Conservation (phyloP, 2,329 filamentous ascomycete species). For the Sphaerulina vaccinii region DNA sequence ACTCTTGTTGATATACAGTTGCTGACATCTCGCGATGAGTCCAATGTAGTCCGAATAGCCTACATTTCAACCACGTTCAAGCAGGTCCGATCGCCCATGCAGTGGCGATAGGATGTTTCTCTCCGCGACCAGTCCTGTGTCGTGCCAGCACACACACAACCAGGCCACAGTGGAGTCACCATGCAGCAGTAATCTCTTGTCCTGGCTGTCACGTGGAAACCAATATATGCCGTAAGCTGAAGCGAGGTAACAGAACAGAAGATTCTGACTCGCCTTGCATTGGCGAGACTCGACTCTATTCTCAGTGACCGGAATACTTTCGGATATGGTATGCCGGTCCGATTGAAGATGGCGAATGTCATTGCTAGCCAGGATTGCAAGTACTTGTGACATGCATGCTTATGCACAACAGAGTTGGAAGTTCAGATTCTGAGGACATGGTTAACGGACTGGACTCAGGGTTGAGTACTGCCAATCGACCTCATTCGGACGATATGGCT, state of each 20-base stretch:
- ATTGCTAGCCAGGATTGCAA: neutral
- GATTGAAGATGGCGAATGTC: neutral
- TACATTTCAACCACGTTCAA: slow-evolving; percentile 5
- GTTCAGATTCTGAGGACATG: neutral
- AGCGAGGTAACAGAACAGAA: too few species aligned
- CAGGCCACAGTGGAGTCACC: neutral
- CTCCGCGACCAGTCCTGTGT: neutral
- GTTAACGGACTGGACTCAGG: neutral
- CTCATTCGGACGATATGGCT: neutral
- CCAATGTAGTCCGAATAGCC: too few species aligned
- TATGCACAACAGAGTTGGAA: neutral
- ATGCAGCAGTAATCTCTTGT: slow-evolving; percentile 6
- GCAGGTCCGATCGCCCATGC: slow-evolving; percentile 4
- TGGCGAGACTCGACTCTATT: neutral
- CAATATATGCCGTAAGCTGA: too few species aligned
- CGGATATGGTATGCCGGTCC: neutral
- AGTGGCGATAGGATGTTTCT: neutral
- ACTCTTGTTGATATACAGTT: too few species aligned
- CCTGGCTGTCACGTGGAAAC: slow-evolving; percentile 5
- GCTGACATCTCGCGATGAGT: too few species aligned
- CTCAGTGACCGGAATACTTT: neutral
- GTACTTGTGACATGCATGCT: neutral
- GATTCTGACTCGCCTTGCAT: slow-evolving; percentile 8
- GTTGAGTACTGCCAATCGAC: neutral
- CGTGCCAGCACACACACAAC: slow-evolving; percentile 5